Conservation (phyloP, 345 rosid species). For the Cochlearia excelsa region DNA sequence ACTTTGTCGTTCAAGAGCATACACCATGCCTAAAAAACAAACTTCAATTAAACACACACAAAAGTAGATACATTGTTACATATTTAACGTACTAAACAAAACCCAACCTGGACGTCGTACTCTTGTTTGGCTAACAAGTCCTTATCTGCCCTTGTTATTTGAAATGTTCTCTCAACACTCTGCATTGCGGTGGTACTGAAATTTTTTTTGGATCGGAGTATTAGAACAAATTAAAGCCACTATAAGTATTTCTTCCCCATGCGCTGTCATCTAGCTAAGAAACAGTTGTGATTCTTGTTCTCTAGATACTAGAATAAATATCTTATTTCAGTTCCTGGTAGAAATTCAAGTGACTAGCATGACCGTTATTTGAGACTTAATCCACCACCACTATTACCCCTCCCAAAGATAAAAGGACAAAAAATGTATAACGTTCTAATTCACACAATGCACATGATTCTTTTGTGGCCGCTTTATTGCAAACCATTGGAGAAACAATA, state of each 20-base stretch:
- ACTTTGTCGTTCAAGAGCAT: conserved; percentile 98
- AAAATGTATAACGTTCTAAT: conserved; percentile 12
- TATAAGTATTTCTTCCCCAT: neutral
- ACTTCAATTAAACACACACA: conserved; percentile 18
- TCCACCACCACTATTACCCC: conserved; percentile 6
- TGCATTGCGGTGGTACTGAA: conserved; percentile 69
- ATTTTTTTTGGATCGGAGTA: conserved; percentile 23
- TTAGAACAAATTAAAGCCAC: conserved; percentile 28
- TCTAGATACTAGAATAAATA: conserved; percentile 11
- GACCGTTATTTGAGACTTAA: conserved; percentile 3
- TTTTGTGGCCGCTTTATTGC: conserved; percentile 4
- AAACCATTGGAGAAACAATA: conserved; percentile 3
- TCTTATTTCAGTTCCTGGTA: neutral
- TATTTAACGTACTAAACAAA: conserved; percentile 18
- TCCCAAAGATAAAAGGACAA: conserved; percentile 1
- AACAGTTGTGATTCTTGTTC: conserved; percentile 5
- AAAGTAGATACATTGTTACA: neutral
- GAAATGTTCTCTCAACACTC: conserved; percentile 67
- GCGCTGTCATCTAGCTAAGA: conserved; percentile 11
- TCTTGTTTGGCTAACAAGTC: conserved; percentile 67
- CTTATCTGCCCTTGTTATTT: conserved; percentile 60
- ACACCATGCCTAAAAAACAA: conserved; percentile 76
- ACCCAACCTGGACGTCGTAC: conserved; percentile 73
- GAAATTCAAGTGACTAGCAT: conserved; percentile 8
- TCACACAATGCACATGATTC: conserved; percentile 6